Percentiles rank a stretch among this genome's conserved stretches.
These are phyloP conservation scores for Penicillium coprophilum DNA, from an alignment of 495 filamentous ascomycete genomes.

Conservation along the genomic window DNA sequence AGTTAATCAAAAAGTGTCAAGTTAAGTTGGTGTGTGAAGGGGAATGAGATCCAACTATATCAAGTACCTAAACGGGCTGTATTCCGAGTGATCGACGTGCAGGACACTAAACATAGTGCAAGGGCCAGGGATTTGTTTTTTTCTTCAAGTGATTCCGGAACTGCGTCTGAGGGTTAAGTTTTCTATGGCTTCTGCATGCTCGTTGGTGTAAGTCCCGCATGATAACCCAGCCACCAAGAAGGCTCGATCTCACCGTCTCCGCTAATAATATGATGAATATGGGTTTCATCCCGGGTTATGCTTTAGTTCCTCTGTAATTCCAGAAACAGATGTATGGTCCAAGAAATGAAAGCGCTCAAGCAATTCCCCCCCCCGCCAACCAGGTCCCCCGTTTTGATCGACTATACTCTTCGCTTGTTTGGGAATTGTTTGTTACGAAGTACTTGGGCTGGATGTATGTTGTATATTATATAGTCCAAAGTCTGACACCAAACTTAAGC, in stretches of 20 bases:
- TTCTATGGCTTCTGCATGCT: slow-evolving; percentile 32
- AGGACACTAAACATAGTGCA: neutral
- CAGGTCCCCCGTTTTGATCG: slow-evolving; percentile 33
- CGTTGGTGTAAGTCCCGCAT: slow-evolving; percentile 35
- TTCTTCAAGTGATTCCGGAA: slow-evolving; percentile 27
- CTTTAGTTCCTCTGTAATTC: slow-evolving; percentile 10
- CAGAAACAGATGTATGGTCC: slow-evolving; percentile 25
- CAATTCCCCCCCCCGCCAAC: slow-evolving; percentile 26
- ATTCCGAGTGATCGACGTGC: slow-evolving; percentile 7
- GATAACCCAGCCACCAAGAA: slow-evolving; percentile 30
- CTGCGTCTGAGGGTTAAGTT: slow-evolving; percentile 24
- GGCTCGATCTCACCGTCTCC: slow-evolving; percentile 37
- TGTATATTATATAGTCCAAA: slow-evolving; percentile 18
- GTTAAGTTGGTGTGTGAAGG: neutral
- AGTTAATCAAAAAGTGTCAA: neutral
- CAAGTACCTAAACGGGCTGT: neutral
- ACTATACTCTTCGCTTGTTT: slow-evolving; percentile 21
- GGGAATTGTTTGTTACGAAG: slow-evolving; percentile 2
- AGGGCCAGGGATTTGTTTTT: neutral
- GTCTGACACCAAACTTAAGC: slow-evolving; percentile 30
- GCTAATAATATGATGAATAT: slow-evolving; percentile 36
- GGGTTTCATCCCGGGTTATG: slow-evolving; percentile 16
- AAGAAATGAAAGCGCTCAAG: slow-evolving; percentile 36
- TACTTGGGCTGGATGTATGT: no score
- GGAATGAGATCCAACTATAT: neutral